Percentiles rank a stretch among this genome's conserved stretches.
Evolutionary conservation across 2,329 filamentous ascomycete species (phyloP).

Genomic region (Geosmithia flava): DNA sequence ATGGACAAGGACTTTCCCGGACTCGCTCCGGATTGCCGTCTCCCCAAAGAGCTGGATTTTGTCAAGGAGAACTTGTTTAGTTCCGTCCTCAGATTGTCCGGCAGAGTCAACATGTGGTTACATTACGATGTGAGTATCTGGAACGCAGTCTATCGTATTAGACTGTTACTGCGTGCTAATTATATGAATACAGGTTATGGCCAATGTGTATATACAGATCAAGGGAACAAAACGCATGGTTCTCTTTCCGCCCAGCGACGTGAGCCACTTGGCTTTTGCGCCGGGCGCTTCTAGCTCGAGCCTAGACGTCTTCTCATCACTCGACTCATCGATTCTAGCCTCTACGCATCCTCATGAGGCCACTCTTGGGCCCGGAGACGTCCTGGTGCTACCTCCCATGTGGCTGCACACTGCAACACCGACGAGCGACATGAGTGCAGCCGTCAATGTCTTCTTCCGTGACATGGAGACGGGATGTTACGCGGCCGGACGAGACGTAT

Average conservation of each 20-base stretch:
- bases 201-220: conserved; percentile 76
- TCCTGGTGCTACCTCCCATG: conserved; percentile 69
- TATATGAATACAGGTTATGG: conserved; percentile 50
- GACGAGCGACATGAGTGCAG: conserved; percentile 48
- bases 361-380: conserved; percentile 55
- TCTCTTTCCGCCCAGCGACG: conserved; percentile 68
- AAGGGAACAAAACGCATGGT: conserved; percentile 59
- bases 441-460: conserved; percentile 84
- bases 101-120: conserved; percentile 76
- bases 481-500: conserved; percentile 67
- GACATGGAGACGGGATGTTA: conserved; percentile 52
- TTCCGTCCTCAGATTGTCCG: conserved; percentile 68
- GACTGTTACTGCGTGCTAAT: neutral
- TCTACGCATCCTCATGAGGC: conserved; percentile 55
- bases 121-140: conserved; percentile 62
- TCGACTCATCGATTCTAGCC: conserved; percentile 25
- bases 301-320: conserved; percentile 52
- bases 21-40: conserved; percentile 54
- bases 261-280: conserved; percentile 55
- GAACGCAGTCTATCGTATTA: neutral
- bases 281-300: conserved; percentile 73
- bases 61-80: conserved; percentile 58
- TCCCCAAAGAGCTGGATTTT: conserved; percentile 49
- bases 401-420: conserved; percentile 72
- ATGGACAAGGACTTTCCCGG: conserved; percentile 59